Conservation (phyloP, 495 filamentous ascomycete species). For the Neurospora sp. region DNA sequence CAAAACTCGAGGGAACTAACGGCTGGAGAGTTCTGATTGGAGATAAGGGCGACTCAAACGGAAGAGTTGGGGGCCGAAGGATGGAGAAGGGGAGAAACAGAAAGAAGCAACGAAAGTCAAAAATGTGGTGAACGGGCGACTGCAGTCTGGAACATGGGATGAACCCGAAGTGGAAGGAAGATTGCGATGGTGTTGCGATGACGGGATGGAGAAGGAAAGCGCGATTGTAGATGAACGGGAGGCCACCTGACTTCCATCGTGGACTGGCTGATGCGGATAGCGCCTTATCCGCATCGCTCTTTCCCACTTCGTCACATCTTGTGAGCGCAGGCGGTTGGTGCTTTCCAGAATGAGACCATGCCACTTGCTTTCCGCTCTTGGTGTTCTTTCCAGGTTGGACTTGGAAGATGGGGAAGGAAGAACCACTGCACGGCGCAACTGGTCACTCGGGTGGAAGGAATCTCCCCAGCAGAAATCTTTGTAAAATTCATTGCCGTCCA, state of each 20-base stretch:
- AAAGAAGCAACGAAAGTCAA: not conserved
- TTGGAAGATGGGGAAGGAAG: not conserved
- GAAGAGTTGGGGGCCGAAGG: not conserved
- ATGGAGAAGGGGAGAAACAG: not conserved
- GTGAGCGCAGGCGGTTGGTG: not conserved
- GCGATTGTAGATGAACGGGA: not conserved
- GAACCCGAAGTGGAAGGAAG: not conserved
- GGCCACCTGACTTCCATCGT: not conserved
- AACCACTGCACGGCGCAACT: not conserved
- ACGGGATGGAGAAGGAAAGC: not conserved
- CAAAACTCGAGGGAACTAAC: not conserved
- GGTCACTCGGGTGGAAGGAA: not conserved
- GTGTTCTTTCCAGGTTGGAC: not conserved
- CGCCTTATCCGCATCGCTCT: not conserved
- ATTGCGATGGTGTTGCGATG: not conserved
- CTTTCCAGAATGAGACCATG: not conserved
- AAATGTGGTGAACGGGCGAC: not conserved
- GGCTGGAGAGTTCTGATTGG: not conserved
- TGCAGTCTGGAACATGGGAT: not conserved
- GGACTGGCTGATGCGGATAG: not conserved
- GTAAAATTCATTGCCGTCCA: not conserved
- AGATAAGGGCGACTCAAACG: not conserved
- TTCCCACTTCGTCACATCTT: not conserved
- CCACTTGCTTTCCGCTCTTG: not conserved
- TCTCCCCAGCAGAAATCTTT: not conserved